Evolutionary conservation across 805 yeast genomes (phyloP).

Genomic region (Starmerella roubikii): DNA sequence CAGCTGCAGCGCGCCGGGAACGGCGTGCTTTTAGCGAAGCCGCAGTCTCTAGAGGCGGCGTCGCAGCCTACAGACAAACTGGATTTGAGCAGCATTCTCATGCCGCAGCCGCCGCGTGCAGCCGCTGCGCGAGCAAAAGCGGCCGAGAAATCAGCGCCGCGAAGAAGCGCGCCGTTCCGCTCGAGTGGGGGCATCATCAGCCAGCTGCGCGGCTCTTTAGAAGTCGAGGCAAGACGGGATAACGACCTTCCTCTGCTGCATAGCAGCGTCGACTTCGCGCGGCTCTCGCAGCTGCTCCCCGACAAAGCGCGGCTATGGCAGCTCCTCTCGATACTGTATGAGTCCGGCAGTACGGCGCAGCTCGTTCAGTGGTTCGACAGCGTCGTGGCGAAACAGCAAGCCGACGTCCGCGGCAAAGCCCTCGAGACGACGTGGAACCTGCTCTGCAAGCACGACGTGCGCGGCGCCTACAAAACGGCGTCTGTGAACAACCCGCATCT

Average conservation of each 20-base stretch:
- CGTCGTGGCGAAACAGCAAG: conserved; percentile 25
- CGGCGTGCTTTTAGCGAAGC: conserved; percentile 7
- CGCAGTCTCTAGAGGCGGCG: conserved; percentile 7
- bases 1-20: conserved; percentile 9
- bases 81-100: conserved; percentile 4
- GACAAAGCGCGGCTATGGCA: conserved; percentile 4
- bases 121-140: not conserved
- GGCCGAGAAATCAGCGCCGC: not conserved
- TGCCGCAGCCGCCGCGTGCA: not conserved
- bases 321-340: conserved; percentile 3
- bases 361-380: conserved; percentile 29
- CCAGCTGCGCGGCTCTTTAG: not conserved
- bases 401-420: conserved; percentile 6
- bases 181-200: not conserved
- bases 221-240: not conserved
- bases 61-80: conserved; percentile 8
- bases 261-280: conserved; percentile 6
- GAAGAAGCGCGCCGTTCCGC: not conserved
- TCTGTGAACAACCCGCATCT: conserved; percentile 53
- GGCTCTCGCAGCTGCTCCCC: conserved; percentile 1
- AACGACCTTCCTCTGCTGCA: conserved; percentile 9
- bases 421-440: conserved; percentile 39
- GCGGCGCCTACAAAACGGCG: conserved; percentile 50
- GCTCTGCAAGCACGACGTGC: conserved; percentile 38
- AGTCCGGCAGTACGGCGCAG: not conserved